Base-by-base conservation (phyloP, 1,284 basidiomycete species). In the Pascua guehoae region DNA sequence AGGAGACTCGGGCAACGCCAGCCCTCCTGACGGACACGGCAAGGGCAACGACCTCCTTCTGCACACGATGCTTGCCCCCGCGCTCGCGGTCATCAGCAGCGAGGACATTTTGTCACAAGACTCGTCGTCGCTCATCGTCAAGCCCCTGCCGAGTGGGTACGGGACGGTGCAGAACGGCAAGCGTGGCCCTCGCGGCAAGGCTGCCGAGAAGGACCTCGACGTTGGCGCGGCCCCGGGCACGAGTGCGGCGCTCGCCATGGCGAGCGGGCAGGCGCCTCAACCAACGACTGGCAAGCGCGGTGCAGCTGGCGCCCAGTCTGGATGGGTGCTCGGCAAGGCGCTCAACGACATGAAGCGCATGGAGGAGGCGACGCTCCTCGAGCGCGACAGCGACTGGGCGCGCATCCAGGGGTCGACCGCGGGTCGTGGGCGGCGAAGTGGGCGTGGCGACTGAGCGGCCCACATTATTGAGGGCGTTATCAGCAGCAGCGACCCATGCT, bases 341-440 rank as follows among this genome's bases (percentile, higher is more conserved):
- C 55, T 78, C 54, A 73, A 73, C 45, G 70, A 71, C 53, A 61
- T 73, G 62, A 71, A 70, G 54, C 70, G 72, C 62, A 74, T 76
- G 72, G 73, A 73, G 43, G 65, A 68, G 46, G 74, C 74, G 32
- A 68, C 62, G 42, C 66, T 75, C 58, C 49, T 76, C 36, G 74
- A 75, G 61, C 67, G 69, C 47, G 74, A 75, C 41, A 72, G 68
- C 58, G 76, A 76, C 57, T 76, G 72, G 71, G 74, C 72, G 10
- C 69, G 76, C 51, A 74, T 76, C 52, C 70, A 77, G 58, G 74
- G 71, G 10, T 61, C 57, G 12, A 60, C 61, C 24, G 44, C 48
- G 0, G 69, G 71, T 8, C 57, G 73, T 37, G 67, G 70, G 10
- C 65, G 74, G 48, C 55, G 24, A 32, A 32, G 72, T 44, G 66